These are phyloP conservation scores for Coemansia sp. DNA, from an alignment of 192 early-diverging fungal genomes.

Conservation along the genomic window DNA sequence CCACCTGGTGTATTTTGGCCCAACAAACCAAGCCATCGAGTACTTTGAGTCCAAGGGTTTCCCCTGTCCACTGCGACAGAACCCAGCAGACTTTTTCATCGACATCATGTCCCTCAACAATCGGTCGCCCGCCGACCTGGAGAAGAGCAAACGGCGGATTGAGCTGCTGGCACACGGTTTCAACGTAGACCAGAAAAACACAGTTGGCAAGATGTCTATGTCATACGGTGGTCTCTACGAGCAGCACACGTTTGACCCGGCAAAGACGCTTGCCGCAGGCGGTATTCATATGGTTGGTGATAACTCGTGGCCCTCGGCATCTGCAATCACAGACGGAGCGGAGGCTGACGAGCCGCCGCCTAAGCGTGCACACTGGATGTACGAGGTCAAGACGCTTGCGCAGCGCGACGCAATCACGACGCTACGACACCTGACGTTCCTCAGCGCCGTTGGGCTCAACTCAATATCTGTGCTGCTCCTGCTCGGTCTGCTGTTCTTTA, in stretches of 20 bases:
- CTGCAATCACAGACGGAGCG: background rate
- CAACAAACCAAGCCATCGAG: slow-evolving; percentile 56
- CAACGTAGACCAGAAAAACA: slow-evolving; percentile 12
- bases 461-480: slow-evolving; percentile 46
- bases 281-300: slow-evolving; percentile 10
- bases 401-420: slow-evolving; percentile 47
- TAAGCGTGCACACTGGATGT: slow-evolving; percentile 34
- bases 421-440: slow-evolving; percentile 39
- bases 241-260: slow-evolving; percentile 27
- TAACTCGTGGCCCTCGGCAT: slow-evolving; percentile 12
- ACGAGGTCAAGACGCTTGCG: slow-evolving; percentile 38
- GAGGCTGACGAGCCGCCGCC: slow-evolving; percentile 26
- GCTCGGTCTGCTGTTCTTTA: slow-evolving; percentile 57
- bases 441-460: slow-evolving; percentile 51
- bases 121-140: slow-evolving; percentile 44
- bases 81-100: slow-evolving; percentile 81
- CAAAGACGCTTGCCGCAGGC: slow-evolving; percentile 13
- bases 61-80: slow-evolving; percentile 81
- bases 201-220: slow-evolving; percentile 38
- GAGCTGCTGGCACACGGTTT: slow-evolving; percentile 35
- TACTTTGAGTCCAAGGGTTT: slow-evolving; percentile 79
- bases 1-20: slow-evolving; percentile 79
- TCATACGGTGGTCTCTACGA: slow-evolving; percentile 49
- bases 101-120: slow-evolving; percentile 54
- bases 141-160: slow-evolving; percentile 34